Conservation (phyloP, 163 green algal species). For the Scenedesmus sp. region DNA sequence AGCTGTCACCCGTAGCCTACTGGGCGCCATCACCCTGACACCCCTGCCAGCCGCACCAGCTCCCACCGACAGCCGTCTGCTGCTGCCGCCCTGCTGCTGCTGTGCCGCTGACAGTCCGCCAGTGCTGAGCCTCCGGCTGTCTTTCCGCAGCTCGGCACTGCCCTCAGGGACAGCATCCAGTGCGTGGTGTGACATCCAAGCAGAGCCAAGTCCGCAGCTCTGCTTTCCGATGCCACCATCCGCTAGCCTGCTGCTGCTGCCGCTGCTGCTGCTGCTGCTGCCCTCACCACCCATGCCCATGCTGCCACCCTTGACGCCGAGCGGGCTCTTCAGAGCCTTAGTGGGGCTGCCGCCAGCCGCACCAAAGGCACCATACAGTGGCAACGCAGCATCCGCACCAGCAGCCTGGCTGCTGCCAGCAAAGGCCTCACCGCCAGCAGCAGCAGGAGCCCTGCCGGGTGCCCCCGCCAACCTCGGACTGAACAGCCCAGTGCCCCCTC, state of each 20-base stretch:
- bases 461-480: background rate
- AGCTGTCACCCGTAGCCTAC: conserved; percentile 27
- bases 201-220: background rate
- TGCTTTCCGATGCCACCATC: background rate
- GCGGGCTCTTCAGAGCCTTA: background rate
- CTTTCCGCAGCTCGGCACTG: background rate
- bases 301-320: background rate
- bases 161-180: background rate
- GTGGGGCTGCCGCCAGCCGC: background rate
- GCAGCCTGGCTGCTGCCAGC: background rate
- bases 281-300: background rate
- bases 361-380: background rate
- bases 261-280: background rate
- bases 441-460: background rate
- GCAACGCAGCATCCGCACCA: background rate
- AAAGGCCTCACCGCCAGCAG: background rate
- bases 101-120: background rate
- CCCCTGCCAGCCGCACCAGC: background rate
- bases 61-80: conserved; percentile 20
- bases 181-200: background rate
- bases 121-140: background rate
- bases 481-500: background rate
- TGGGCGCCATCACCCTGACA: background rate
- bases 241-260: background rate
- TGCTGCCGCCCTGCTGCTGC: background rate